These are phyloP conservation scores for Corymbia maculata DNA, from an alignment of 345 rosid genomes.

Conservation along the genomic window DNA sequence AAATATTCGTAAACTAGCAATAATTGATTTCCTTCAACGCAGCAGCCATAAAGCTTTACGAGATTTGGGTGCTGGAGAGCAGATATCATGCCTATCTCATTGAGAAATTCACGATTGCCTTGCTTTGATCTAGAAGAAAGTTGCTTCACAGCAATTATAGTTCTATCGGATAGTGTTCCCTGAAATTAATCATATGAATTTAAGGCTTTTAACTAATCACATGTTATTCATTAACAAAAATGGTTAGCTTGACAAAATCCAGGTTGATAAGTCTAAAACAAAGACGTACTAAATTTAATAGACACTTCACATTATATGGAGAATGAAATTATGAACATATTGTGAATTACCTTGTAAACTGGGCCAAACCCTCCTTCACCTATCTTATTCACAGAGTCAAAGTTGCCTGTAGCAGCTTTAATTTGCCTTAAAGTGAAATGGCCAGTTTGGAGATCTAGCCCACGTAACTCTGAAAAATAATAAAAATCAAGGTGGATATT, in stretches of 20 bases:
- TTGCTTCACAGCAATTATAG: constrained; percentile 58
- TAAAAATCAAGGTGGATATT: background rate
- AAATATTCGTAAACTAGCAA: constrained; percentile 50
- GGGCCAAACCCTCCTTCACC: no score
- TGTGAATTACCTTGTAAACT: constrained; percentile 36
- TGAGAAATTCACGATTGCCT: constrained; percentile 62
- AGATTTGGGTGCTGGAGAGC: constrained; percentile 60
- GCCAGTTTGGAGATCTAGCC: no score
- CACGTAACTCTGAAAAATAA: constrained; percentile 20
- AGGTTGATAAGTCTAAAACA: background rate
- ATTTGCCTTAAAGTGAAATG: no score
- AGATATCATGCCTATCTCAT: constrained; percentile 61
- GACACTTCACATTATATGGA: background rate
- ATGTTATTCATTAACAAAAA: background rate
- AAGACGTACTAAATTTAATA: background rate
- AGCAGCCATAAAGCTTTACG: constrained; percentile 49
- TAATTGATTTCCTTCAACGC: constrained; percentile 56
- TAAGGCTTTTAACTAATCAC: background rate
- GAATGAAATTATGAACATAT: background rate
- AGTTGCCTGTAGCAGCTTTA: no score
- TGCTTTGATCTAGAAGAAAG: constrained; percentile 62
- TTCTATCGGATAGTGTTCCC: constrained; percentile 45
- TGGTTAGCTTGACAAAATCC: background rate
- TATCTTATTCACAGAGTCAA: no score
- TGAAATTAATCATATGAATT: constrained; percentile 1